A percentile compares a stretch with the other conserved stretches of the same genome.
Conservation (phyloP, 306 rosid genomes). For the Glycine soja region DNA sequence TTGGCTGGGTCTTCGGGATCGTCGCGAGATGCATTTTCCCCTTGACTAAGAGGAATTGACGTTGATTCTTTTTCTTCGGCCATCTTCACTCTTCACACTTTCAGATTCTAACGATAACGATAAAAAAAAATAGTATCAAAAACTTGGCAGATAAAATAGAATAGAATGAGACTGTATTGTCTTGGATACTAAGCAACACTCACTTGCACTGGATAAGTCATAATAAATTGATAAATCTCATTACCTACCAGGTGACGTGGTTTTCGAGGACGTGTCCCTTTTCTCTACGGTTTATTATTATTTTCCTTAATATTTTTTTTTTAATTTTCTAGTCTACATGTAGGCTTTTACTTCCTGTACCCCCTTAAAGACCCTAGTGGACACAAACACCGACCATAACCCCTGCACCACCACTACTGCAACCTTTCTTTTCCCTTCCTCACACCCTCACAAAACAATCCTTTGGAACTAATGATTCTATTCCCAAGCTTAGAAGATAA, state of each 20-base stretch:
- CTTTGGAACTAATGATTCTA: too few species aligned
- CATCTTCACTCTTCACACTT: conserved; percentile 49
- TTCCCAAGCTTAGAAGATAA: too few species aligned
- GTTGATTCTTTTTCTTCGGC: conserved; percentile 85
- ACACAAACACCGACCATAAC: too few species aligned
- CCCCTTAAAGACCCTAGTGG: too few species aligned
- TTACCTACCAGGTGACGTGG: conserved; percentile 27
- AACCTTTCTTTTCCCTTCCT: too few species aligned
- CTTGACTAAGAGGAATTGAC: conserved; percentile 86
- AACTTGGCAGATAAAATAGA: not conserved
- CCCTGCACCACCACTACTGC: too few species aligned
- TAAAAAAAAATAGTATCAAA: not conserved
- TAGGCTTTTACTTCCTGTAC: too few species aligned
- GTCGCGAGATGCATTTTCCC: conserved; percentile 61
- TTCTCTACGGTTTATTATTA: not conserved
- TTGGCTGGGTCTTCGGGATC: conserved; percentile 95
- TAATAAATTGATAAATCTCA: not conserved
- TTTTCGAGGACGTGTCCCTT: conserved; percentile 25
- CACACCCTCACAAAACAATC: too few species aligned
- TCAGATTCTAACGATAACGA: not conserved
- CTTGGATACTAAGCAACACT: conserved; percentile 43
- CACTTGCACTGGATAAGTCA: not conserved
- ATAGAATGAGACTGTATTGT: not conserved
- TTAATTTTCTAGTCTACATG: too few species aligned
- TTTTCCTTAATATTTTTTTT: not conserved